A percentile compares a stretch with the other conserved stretches of the same genome.
These are phyloP conservation scores for Neurospora intermedia DNA, from an alignment of 495 filamentous ascomycete species.

Conservation along the genomic window DNA sequence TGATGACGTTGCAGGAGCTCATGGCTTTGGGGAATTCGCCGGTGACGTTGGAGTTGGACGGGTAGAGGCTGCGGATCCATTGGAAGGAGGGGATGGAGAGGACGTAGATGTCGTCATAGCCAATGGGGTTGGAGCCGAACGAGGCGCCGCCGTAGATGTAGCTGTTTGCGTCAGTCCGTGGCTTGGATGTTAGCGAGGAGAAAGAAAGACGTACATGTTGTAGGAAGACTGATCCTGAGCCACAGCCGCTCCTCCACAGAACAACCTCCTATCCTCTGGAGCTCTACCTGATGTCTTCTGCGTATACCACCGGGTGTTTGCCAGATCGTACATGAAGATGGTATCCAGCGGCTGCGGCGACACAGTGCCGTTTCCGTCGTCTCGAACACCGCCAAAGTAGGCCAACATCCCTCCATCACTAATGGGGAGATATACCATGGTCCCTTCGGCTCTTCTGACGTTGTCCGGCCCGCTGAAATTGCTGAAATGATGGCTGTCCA, in stretches of 20 bases:
- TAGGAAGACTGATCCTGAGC: constrained; percentile 15
- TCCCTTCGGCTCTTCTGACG: constrained; percentile 10
- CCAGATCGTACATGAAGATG: constrained; percentile 14
- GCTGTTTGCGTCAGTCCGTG: neutral
- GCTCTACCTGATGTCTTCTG: constrained; percentile 7
- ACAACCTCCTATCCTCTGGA: constrained; percentile 6
- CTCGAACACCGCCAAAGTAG: constrained; percentile 14
- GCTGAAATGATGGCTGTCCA: constrained; percentile 10
- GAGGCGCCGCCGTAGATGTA: constrained; percentile 16
- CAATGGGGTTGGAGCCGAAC: constrained; percentile 5
- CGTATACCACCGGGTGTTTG: constrained; percentile 12
- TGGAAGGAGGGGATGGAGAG: constrained; percentile 15
- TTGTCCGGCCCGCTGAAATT: constrained; percentile 10
- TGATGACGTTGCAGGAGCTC: constrained; percentile 12
- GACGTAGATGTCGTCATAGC: constrained; percentile 17
- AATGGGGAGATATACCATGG: constrained; percentile 15
- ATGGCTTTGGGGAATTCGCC: constrained; percentile 7
- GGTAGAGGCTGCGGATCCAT: constrained; percentile 12
- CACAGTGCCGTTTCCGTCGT: constrained; percentile 10
- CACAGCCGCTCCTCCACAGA: constrained; percentile 14
- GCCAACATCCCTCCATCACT: constrained; percentile 15
- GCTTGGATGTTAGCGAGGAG: too few species aligned
- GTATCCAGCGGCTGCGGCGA: constrained; percentile 8
- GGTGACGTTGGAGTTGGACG: constrained; percentile 4
- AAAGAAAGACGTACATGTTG: constrained; percentile 8